Base-by-base conservation (phyloP, 495 filamentous ascomycete genomes). In the Mytilinidion resinicola region DNA sequence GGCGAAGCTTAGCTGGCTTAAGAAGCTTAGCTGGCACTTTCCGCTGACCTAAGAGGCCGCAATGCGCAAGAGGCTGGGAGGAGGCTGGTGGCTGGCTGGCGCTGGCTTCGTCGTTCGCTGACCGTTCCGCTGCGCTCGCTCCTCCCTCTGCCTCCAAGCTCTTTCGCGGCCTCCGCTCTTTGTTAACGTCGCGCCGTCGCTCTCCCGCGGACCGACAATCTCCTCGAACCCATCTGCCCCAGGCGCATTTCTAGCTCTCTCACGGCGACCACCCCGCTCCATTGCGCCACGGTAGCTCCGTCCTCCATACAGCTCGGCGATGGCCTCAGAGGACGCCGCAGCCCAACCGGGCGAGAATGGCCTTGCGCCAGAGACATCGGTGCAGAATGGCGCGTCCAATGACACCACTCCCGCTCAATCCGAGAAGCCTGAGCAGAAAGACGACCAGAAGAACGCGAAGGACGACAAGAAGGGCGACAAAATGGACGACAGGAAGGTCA, bases 391-490 rank as follows among this genome's bases (percentile, higher is more conserved):
- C 8, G 46, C 14, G 7, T 21, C 21, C 15, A 25, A 49, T 25
- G 46, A 30, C 46, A 25, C 17, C 9, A 1, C 46, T 7, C 8
- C 46, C 7, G 12, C 46, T n/a, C n/a, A n/a, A 6, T 20, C 21
- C 8, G 4, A 49, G 21, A 49, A 49, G 46, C 17, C 37, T 19
- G n/a, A 53, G 35, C 25, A 30, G 3, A 6, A 30, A 6, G 20
- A 59, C 7, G 19, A 52, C 30, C 42, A 59, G 10, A 59, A 51
- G 3, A 44, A 50, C 30, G 50, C 46, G 35, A 63, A 61, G 37
- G 46, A 59, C 25, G 25, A 30, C 14, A 65, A 79, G 41, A 36
- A 53, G 35, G 20, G 53, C 14, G 19, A 41, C 30, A 53, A 59
- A 7, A 59, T 47, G 9, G 34, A 19, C 33, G 43, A 50, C 30